Evolutionary conservation across 345 rosid species (phyloP).

Genomic region (Bruguiera gymnorhiza): DNA sequence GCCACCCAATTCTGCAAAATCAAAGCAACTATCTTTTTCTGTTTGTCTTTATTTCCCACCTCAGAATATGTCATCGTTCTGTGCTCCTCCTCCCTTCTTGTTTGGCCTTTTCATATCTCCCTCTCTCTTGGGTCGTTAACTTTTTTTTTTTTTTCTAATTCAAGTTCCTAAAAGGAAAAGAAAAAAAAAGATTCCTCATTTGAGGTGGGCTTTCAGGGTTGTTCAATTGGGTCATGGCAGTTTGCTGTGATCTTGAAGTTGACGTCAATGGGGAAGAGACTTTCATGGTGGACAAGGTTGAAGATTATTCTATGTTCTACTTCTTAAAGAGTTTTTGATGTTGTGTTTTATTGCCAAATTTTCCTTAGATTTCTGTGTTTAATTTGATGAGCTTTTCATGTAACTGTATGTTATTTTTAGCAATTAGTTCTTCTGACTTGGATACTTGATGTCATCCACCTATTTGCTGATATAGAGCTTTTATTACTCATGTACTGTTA

Average conservation of each 20-base stretch:
- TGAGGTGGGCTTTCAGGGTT: conserved; percentile 30
- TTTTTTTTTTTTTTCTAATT: neutral
- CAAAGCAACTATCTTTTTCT: conserved; percentile 31
- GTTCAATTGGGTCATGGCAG: conserved; percentile 50
- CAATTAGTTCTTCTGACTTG: neutral
- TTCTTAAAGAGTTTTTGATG: neutral
- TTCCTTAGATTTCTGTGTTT: neutral
- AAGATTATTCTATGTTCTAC: neutral
- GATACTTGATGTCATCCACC: neutral
- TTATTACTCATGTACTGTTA: neutral
- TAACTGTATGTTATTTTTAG: no score
- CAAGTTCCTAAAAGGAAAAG: conserved; percentile 7
- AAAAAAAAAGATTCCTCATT: conserved; percentile 21
- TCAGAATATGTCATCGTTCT: neutral
- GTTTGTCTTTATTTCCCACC: conserved; percentile 43
- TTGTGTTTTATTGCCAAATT: neutral
- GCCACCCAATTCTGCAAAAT: conserved; percentile 26
- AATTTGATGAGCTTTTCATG: neutral
- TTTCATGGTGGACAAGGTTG: conserved; percentile 76
- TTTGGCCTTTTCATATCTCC: neutral
- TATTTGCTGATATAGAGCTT: conserved; percentile 6
- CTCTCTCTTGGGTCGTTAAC: conserved; percentile 23
- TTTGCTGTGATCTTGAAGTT: conserved; percentile 81
- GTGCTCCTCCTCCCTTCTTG: neutral
- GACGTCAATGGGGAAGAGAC: conserved; percentile 93